Conservation (phyloP, 768 basidiomycete genomes). For the Macrocybe gigantea region DNA sequence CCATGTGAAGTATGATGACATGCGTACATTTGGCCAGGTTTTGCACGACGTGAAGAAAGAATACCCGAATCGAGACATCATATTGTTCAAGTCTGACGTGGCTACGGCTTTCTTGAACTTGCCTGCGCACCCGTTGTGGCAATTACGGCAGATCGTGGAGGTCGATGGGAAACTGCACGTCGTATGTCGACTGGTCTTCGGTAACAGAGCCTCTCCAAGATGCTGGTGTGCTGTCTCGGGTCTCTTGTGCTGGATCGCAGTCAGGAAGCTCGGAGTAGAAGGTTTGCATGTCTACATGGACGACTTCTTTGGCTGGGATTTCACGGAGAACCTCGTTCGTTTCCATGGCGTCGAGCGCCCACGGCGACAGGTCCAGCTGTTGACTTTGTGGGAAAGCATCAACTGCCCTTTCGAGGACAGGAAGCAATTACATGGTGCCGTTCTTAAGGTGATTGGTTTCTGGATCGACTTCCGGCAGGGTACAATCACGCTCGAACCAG, state of each 20-base stretch:
- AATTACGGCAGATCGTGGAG: slow-evolving; percentile 14
- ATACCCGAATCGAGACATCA: neutral
- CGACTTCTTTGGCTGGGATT: slow-evolving; percentile 21
- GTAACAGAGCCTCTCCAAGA: neutral
- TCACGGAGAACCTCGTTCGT: slow-evolving; percentile 13
- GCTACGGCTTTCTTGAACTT: slow-evolving; percentile 26
- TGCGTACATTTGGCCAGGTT: neutral
- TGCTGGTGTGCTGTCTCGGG: neutral
- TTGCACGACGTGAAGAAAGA: neutral
- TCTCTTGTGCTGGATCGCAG: slow-evolving; percentile 31
- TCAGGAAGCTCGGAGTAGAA: slow-evolving; percentile 7
- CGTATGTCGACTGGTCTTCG: neutral
- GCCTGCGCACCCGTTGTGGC: slow-evolving; percentile 32
- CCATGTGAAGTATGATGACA: slow-evolving; percentile 11
- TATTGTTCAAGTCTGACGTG: slow-evolving; percentile 32
- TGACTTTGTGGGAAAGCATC: slow-evolving; percentile 33
- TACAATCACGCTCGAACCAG: slow-evolving; percentile 4
- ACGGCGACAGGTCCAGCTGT: slow-evolving; percentile 20
- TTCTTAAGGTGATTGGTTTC: slow-evolving; percentile 33
- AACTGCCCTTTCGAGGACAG: slow-evolving; percentile 29
- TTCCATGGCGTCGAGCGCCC: slow-evolving; percentile 22
- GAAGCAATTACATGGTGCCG: slow-evolving; percentile 30
- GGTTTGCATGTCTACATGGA: slow-evolving; percentile 25
- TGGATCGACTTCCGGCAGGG: slow-evolving; percentile 17
- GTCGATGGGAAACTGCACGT: neutral